These are phyloP conservation scores for Sporothrix inflata DNA, from an alignment of 2,329 filamentous ascomycete genomes.

Conservation along the genomic window DNA sequence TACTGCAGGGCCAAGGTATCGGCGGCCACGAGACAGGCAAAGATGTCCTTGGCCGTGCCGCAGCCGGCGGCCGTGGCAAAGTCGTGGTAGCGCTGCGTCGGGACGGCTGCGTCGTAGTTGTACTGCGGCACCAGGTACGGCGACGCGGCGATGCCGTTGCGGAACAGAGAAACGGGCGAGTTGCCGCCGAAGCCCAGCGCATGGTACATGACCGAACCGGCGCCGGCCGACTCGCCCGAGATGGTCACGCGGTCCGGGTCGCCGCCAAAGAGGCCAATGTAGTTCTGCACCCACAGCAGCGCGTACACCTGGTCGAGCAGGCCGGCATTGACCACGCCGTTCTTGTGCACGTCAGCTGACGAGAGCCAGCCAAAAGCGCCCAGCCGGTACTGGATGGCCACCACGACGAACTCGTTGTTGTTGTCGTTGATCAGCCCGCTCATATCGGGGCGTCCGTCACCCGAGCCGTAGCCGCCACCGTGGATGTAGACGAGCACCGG, in stretches of 20 bases:
- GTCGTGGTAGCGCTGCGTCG: constrained; percentile 50
- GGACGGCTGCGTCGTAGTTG: constrained; percentile 49
- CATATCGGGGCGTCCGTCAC: constrained; percentile 35
- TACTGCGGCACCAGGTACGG: constrained; percentile 56
- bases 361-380: constrained; percentile 35
- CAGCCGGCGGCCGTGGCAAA: constrained; percentile 51
- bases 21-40: constrained; percentile 37
- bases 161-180: constrained; percentile 10
- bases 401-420: constrained; percentile 36
- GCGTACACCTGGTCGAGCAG: constrained; percentile 57
- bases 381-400: constrained; percentile 39
- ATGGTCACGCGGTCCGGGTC: constrained; percentile 56
- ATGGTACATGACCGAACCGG: constrained; percentile 51
- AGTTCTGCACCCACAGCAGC: constrained; percentile 56
- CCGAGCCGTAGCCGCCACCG: constrained; percentile 39
- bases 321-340: constrained; percentile 52
- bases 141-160: constrained; percentile 35
- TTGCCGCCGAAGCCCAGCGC: constrained; percentile 44
- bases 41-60: constrained; percentile 36
- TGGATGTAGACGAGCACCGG: constrained; percentile 59
- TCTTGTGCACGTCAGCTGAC: constrained; percentile 31
- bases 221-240: constrained; percentile 60
- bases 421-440: constrained; percentile 36
- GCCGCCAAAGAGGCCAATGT: constrained; percentile 59
- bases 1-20: constrained; percentile 39